Evolutionary conservation across 352 stramenopile species (phyloP), one percentile per base, ranked within the genome.

Genomic region (Phytophthora nicotianae): DNA sequence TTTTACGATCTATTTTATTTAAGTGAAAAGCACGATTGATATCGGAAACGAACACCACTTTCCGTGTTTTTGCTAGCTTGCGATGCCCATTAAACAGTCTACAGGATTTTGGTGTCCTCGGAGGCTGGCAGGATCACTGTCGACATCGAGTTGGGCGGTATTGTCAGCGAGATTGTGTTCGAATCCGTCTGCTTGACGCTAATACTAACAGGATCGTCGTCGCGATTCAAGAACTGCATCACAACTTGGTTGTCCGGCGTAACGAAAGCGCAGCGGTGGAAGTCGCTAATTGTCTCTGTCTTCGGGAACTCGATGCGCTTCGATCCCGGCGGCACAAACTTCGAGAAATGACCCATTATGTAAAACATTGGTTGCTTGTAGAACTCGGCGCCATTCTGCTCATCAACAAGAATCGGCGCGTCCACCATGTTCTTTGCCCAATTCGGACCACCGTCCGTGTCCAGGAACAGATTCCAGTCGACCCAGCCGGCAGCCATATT

Each of bases 381-480:
- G 62, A 95, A 88, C 52, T 91, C 72, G 1, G 19, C 29, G 49
- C 74, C 71, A 38, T 60, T 54, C 40, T 72, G 47, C 33, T 87
- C 79, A 49, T 90, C 79, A 0, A 89, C 58, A n/a, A 95, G 49
- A 32, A 95, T 89, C 0, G 86, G 87, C 63, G 24, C 43, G 27
- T 96, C 87, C 21, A 91, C 83, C 13, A 72, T 17, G 71, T 94
- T 94, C 33, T 70, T 50, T 17, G 70, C 64, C 82, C 91, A 93
- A 52, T 87, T 93, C 4, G 90, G 89, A 0, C 89, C 90, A 8
- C 81, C 79, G 6, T 52, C 57, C 26, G 75, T 81, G 63, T 91
- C 69, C 17, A 97, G 72, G 45, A 79, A 65, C n/a, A 96, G 47
- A 64, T 97, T 97, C 88, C 89, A 97, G 74, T 97, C 85, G 17